phyloP scores from a whole-genome alignment of 768 basidiomycete species.

The Boletellus sp. region DNA sequence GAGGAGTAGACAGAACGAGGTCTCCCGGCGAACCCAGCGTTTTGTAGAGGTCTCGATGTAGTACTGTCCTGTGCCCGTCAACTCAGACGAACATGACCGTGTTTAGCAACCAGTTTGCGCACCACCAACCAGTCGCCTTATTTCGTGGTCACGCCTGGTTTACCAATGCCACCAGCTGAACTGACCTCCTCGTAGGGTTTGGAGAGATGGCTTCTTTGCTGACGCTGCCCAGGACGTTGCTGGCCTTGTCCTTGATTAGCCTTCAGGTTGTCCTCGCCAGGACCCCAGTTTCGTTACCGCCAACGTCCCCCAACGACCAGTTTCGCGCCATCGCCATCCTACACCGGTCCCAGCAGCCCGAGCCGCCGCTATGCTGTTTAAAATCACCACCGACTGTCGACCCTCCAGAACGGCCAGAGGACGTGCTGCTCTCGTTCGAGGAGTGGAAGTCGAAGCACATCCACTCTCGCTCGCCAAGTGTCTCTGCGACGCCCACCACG shows the following conservation, averaged over 20 bases:
- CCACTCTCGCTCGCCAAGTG: slow-evolving; percentile 34
- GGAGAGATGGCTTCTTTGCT: slow-evolving; percentile 6
- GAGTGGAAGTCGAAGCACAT: slow-evolving; percentile 80
- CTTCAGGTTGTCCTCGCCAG: slow-evolving; percentile 30
- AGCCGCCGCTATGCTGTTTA: slow-evolving; percentile 66
- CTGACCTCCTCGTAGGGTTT: not conserved
- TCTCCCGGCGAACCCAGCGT: too few species aligned
- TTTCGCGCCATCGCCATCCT: slow-evolving; percentile 55
- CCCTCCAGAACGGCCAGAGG: slow-evolving; percentile 48
- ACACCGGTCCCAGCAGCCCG: slow-evolving; percentile 42
- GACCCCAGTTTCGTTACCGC: slow-evolving; percentile 23
- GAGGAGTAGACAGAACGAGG: too few species aligned
- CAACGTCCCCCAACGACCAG: slow-evolving; percentile 49
- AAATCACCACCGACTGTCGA: slow-evolving; percentile 40
- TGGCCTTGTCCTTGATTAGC: slow-evolving; percentile 34
- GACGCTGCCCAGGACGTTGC: slow-evolving; percentile 15
- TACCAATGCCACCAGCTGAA: slow-evolving; percentile 7
- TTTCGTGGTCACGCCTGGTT: not conserved
- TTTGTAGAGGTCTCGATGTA: too few species aligned
- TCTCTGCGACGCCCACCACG: slow-evolving; percentile 10
- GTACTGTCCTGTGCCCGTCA: too few species aligned
- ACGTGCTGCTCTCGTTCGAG: slow-evolving; percentile 75
- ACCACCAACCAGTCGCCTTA: too few species aligned
- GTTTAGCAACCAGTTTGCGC: too few species aligned
- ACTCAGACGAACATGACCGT: too few species aligned